These are phyloP conservation scores for Sutorius eximius DNA, from an alignment of 1,284 basidiomycete genomes.

Conservation along the genomic window DNA sequence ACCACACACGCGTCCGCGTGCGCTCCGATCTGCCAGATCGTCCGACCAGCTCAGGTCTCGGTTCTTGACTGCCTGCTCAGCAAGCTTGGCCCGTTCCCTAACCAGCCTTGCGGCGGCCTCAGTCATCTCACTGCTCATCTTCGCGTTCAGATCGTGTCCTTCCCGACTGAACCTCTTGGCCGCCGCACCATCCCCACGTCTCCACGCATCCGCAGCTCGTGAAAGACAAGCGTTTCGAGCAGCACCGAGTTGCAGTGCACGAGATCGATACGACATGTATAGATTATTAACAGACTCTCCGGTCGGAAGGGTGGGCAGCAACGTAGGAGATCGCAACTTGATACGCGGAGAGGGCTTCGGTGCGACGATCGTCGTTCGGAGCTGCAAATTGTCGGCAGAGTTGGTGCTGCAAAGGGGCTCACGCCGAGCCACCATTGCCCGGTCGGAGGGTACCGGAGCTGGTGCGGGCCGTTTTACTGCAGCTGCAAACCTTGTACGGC, in stretches of 20 bases:
- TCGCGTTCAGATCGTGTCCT: slow-evolving; percentile 88
- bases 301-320: slow-evolving; percentile 87
- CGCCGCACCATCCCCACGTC: slow-evolving; percentile 89
- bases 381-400: slow-evolving; percentile 60
- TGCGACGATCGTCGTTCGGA: slow-evolving; percentile 69
- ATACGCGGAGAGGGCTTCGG: slow-evolving; percentile 83
- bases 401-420: slow-evolving; percentile 53
- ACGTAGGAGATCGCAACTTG: slow-evolving; percentile 76
- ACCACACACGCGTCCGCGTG: slow-evolving; percentile 77
- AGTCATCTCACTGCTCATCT: slow-evolving; percentile 84
- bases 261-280: slow-evolving; percentile 86
- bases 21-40: slow-evolving; percentile 77
- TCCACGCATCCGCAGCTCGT: slow-evolving; percentile 93
- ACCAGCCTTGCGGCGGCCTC: slow-evolving; percentile 80
- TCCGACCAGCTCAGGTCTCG: slow-evolving; percentile 78
- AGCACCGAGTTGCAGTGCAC: slow-evolving; percentile 87
- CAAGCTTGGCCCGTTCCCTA: slow-evolving; percentile 71
- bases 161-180: slow-evolving; percentile 93
- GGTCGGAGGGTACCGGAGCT: slow-evolving; percentile 30
- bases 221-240: slow-evolving; percentile 94
- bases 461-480: slow-evolving; percentile 70
- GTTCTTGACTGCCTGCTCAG: slow-evolving; percentile 72
- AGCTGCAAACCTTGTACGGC: slow-evolving; percentile 80
- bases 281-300: slow-evolving; percentile 76
- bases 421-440: slow-evolving; percentile 46